These are phyloP conservation scores for Lathyrus oleraceus DNA, from an alignment of 306 rosid species.

Conservation along the genomic window DNA sequence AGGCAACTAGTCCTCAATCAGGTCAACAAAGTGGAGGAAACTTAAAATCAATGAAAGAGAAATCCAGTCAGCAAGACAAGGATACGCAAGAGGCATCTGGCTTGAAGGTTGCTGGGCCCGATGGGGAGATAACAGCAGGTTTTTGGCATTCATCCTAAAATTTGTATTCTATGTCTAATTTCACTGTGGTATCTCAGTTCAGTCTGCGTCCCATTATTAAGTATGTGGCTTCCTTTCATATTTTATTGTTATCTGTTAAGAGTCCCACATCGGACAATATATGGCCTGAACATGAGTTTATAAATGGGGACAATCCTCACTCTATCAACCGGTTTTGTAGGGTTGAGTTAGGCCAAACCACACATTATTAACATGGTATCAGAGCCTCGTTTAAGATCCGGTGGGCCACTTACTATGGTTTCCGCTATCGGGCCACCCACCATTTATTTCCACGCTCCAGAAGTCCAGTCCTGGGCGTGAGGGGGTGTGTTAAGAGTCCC, in stretches of 20 bases:
- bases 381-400: too few species aligned
- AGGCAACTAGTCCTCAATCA: slow-evolving; percentile 66
- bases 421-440: too few species aligned
- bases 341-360: too few species aligned
- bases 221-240: slow-evolving; percentile 29
- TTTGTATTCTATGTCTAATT: slow-evolving; percentile 23
- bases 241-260: background rate
- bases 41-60: slow-evolving; percentile 61
- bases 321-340: too few species aligned
- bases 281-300: too few species aligned
- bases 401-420: too few species aligned
- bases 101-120: slow-evolving; percentile 62
- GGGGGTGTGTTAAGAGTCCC: too few species aligned
- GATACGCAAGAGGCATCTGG: slow-evolving; percentile 51
- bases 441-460: too few species aligned
- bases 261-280: too few species aligned
- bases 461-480: too few species aligned
- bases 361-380: too few species aligned
- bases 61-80: slow-evolving; percentile 54
- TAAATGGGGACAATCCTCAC: too few species aligned
- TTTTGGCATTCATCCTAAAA: slow-evolving; percentile 33
- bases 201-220: slow-evolving; percentile 23
- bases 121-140: slow-evolving; percentile 68
- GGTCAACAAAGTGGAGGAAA: slow-evolving; percentile 59
- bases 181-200: slow-evolving; percentile 2